A percentile compares a stretch with the other conserved stretches of the same genome.
Conservation (phyloP, 2,329 filamentous ascomycete genomes). For the Diaporthe citri region DNA sequence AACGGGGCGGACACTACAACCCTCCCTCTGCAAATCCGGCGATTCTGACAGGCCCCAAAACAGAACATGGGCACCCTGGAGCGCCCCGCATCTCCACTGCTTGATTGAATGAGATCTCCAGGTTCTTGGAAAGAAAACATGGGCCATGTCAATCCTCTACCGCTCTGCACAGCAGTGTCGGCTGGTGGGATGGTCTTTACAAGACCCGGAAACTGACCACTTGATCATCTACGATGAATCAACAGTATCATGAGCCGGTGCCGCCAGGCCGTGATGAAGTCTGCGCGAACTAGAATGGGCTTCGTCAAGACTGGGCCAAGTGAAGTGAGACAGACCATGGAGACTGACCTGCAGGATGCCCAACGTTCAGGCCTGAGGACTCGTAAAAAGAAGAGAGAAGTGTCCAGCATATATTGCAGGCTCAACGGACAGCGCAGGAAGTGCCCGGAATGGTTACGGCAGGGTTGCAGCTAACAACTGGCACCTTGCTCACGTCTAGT, state of each 20-base stretch:
- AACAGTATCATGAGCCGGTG: background rate
- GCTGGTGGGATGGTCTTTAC: background rate
- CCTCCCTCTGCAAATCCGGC: conserved; percentile 19
- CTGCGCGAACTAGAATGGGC: background rate
- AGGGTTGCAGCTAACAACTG: background rate
- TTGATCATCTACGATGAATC: background rate
- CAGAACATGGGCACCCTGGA: conserved; percentile 21
- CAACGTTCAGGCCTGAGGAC: background rate
- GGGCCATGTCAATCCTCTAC: background rate
- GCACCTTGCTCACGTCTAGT: background rate
- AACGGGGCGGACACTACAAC: conserved; percentile 1
- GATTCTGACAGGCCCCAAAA: background rate
- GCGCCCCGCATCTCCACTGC: conserved; percentile 24
- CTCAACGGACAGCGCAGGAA: background rate
- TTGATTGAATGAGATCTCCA: background rate
- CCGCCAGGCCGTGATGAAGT: background rate
- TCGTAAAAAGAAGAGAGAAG: background rate
- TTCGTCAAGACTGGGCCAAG: background rate
- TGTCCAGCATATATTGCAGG: background rate
- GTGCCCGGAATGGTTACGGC: no score
- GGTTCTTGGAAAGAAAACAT: background rate
- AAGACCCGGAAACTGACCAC: background rate
- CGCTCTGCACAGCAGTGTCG: background rate
- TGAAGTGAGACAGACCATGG: background rate
- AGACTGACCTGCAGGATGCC: background rate